phyloP scores from a whole-genome alignment of 441 rosid species.

The Bruguiera hainesii region DNA sequence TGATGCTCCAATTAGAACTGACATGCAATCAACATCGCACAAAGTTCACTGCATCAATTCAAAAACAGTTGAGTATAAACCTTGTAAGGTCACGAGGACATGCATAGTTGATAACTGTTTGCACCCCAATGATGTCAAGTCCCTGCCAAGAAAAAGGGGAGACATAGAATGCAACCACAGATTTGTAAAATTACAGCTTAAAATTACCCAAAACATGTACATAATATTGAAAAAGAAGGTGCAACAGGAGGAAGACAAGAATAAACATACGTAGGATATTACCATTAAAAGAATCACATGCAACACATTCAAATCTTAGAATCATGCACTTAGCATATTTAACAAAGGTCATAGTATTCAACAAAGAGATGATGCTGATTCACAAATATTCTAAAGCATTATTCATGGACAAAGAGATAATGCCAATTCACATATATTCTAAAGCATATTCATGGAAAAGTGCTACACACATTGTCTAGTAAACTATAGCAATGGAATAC shows the following conservation, averaged over 20 bases:
- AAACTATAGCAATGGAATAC: neutral
- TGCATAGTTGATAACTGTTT: slow-evolving; percentile 91
- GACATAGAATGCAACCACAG: slow-evolving; percentile 16
- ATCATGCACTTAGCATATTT: too few relatives aligned
- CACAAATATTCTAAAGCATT: too few relatives aligned
- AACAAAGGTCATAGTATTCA: too few relatives aligned
- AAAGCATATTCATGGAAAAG: neutral
- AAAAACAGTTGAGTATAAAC: slow-evolving; percentile 28
- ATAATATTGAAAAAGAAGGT: too few relatives aligned
- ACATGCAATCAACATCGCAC: slow-evolving; percentile 3
- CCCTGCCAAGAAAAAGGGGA: slow-evolving; percentile 39
- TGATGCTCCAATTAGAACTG: neutral
- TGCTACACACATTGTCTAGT: neutral
- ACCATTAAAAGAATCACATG: too few relatives aligned
- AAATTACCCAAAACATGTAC: too few relatives aligned
- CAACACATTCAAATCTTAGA: too few relatives aligned
- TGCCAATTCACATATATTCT: too few relatives aligned
- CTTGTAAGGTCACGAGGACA: slow-evolving; percentile 97
- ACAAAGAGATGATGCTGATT: too few relatives aligned
- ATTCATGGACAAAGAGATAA: neutral
- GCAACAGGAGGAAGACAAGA: too few relatives aligned
- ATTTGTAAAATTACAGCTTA: slow-evolving; percentile 12
- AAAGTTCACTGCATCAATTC: neutral
- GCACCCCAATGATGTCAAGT: slow-evolving; percentile 96
- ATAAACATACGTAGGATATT: too few relatives aligned